These are phyloP conservation scores for Raphanus raphanistrum DNA, from an alignment of 345 rosid genomes.

Conservation along the genomic window DNA sequence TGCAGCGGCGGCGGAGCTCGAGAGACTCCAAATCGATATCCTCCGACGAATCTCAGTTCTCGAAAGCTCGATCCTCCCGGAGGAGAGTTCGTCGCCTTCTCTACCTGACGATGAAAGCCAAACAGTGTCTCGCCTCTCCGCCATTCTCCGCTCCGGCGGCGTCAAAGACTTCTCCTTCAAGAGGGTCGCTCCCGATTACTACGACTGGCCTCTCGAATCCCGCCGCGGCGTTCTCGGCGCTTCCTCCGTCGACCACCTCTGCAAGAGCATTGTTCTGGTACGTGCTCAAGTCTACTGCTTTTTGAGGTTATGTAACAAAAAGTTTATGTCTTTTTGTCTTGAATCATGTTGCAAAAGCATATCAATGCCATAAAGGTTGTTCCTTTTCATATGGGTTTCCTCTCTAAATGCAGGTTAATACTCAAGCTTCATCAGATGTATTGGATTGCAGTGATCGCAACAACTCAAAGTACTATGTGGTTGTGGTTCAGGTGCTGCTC, in stretches of 20 bases:
- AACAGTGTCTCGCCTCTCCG: constrained; percentile 64
- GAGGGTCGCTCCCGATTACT: constrained; percentile 65
- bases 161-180: constrained; percentile 61
- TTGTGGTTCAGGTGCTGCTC: constrained; percentile 75
- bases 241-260: constrained; percentile 75
- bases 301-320: background rate
- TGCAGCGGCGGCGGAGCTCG: constrained; percentile 53
- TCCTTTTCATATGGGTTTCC: background rate
- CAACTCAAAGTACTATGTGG: constrained; percentile 78
- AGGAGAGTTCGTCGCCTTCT: constrained; percentile 26
- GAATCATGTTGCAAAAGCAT: background rate
- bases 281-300: background rate
- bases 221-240: constrained; percentile 73
- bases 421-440: constrained; percentile 65
- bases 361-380: background rate
- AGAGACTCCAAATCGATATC: constrained; percentile 54
- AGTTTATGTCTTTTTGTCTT: background rate
- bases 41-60: constrained; percentile 56
- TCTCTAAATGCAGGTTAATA: constrained; percentile 58
- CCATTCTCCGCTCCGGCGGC: constrained; percentile 58
- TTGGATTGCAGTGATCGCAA: constrained; percentile 73
- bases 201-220: constrained; percentile 69
- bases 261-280: constrained; percentile 96
- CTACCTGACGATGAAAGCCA: constrained; percentile 25
- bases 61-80: constrained; percentile 45